Percentiles rank a stretch among this genome's conserved stretches.
These are phyloP conservation scores for Quercus dentata DNA, from an alignment of 306 rosid species.

Conservation along the genomic window DNA sequence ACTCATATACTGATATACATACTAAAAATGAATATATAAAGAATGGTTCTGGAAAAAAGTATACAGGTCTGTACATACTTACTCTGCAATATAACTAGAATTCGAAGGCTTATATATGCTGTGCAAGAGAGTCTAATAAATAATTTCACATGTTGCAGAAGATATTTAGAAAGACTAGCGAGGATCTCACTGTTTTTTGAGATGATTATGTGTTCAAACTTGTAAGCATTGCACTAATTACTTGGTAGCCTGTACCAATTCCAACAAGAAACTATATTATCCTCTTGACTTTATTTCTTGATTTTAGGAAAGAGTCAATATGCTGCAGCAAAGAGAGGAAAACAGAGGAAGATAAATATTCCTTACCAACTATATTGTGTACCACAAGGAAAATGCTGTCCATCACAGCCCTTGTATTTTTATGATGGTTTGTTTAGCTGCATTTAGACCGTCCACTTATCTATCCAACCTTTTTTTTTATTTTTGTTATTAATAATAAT, in stretches of 20 bases:
- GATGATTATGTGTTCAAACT: not conserved
- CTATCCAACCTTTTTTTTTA: not conserved
- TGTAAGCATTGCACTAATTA: not conserved
- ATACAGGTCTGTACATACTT: not conserved
- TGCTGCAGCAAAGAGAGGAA: not conserved
- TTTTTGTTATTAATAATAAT: not conserved
- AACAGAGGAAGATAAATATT: constrained; percentile 8
- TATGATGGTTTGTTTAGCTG: not conserved
- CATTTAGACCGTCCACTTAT: not conserved
- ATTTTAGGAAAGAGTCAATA: too few relatives aligned
- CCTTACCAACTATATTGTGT: not conserved
- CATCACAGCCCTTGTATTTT: constrained; percentile 9
- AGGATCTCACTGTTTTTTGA: not conserved
- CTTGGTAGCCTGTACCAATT: not conserved
- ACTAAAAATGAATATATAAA: too few relatives aligned
- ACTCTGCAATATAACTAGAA: not conserved
- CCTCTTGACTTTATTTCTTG: too few relatives aligned
- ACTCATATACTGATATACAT: too few relatives aligned
- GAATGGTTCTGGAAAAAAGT: too few relatives aligned
- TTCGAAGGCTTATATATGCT: too few relatives aligned
- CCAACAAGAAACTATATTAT: too few relatives aligned
- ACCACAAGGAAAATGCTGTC: not conserved
- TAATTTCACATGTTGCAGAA: not conserved
- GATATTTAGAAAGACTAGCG: not conserved
- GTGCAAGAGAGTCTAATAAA: not conserved